Evolutionary conservation across 768 basidiomycete genomes (phyloP), one percentile per base, ranked within the genome.

Genomic region (Pisolithus albus): DNA sequence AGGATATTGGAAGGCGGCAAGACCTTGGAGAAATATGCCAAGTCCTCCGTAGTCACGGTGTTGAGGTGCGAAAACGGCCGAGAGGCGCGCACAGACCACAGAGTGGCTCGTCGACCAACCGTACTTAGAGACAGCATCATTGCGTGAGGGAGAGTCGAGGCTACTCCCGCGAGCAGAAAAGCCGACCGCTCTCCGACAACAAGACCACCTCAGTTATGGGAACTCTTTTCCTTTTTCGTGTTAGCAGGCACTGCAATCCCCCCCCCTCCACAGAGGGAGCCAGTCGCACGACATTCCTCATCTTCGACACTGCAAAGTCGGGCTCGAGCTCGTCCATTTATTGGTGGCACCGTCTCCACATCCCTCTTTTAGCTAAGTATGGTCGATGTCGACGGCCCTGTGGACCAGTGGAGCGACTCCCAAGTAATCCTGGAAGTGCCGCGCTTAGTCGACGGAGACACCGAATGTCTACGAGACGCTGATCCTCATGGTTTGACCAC

Each of bases 21-120:
- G 49, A 90, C 72, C 49, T 73, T 72, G n/a, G 80, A 61, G 64
- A 91, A 86, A 62, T 88, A 79, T 7, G 75, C 75, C 46, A 89
- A 60, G 62, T 91, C 88, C 5, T 78, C 65, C 32, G 72, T 65
- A 1, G 76, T 75, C 52, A 86, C 76, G 15, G 82, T 58, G 57
- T 72, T 77, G 41, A 83, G 67, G 50, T 61, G 64, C 5, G 62
- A 47, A 34, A 64, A 59, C 10, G 59, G 43, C 10, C 68, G 52
- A 47, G 58, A 52, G 51, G 21, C 53, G 23, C 59, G 62, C 9
- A 57, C 62, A 32, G 57, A 61, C 52, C 64, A 55, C 11, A 21
- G 49, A 23, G 6, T 44, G 23, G 45, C 26, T 26, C 39, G 46
- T 24, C 53, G 56, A 15, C 49, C 23, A 16, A 24, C 39, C n/a